Base-by-base conservation (phyloP, 2,329 filamentous ascomycete species). In the Apiospora hydei region DNA sequence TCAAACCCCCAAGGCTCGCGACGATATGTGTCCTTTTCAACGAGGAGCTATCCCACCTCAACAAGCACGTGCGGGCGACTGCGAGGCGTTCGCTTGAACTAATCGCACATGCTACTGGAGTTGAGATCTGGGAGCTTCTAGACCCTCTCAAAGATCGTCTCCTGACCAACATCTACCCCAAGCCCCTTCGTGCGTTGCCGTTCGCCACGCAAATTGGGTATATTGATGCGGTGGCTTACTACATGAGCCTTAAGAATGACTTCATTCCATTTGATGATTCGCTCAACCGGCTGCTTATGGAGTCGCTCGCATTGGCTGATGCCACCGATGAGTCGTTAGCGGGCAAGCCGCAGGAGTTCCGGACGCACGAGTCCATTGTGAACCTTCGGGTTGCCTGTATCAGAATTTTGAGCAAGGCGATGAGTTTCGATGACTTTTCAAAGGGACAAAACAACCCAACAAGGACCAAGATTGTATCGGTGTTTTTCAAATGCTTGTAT, bases 401-500 rank as follows among this genome's bases (percentile, higher is more conserved):
- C 78, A 94, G 93, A 73, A 91, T 99, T 51, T 85, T 99, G 49
- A 98, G 95, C 69, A 97, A 94, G 72, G 96, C 96, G 0, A 98
- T 98, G 89, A 90, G 91, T 61, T 96, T 98, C 79, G 93, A 96
- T 6, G 96, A 98, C 46, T 98, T 98, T 80, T 92, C 92, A 73
- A 94, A 94, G 70, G 91, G 89, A 1, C 88, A 91, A 49, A 91
- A 90, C 67, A 93, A 93, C 75, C 84, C 89, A 0, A 91, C 89
- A 0, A 85, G 91, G 69, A 88, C 85, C 1, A 91, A 90, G 78
- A 97, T 98, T 67, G 95, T 99, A 24, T 91, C 94, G 0, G 95
- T 98, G 1, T 99, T 99, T 84, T 99, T 99, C 88, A 98, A 98
- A 80, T 97, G 94, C 49, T 86, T 99, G 0, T 99, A 99, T 81